Percentiles rank a stretch among this genome's conserved stretches.
phyloP scores from a whole-genome alignment of 2,329 filamentous ascomycete species.

The Trichoderma atrobrunneum region DNA sequence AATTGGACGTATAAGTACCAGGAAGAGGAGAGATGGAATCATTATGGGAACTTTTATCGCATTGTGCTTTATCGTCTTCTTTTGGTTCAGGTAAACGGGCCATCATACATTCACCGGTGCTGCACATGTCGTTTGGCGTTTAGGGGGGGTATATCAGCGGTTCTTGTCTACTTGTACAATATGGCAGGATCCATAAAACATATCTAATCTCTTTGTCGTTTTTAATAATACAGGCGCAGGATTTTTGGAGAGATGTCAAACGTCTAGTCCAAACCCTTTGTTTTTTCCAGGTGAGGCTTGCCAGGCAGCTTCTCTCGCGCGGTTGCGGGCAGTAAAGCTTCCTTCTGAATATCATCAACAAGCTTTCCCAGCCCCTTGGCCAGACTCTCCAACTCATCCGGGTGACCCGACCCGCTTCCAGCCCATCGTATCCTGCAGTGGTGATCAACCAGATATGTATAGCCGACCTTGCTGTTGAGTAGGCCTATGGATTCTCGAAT shows the following conservation, averaged over 20 bases:
- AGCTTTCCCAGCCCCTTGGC: constrained; percentile 63
- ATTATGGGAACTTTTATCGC: constrained; percentile 91
- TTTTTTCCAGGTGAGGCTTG: constrained; percentile 31
- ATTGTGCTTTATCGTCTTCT: constrained; percentile 82
- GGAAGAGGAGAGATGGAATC: constrained; percentile 91
- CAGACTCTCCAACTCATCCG: constrained; percentile 64
- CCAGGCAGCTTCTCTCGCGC: constrained; percentile 35
- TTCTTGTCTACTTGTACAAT: constrained; percentile 35
- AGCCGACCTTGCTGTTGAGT: constrained; percentile 88
- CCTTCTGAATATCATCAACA: constrained; percentile 54
- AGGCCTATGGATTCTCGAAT: constrained; percentile 64
- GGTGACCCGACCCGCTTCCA: constrained; percentile 68
- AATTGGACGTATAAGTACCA: constrained; percentile 88
- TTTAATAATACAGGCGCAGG: constrained; percentile 23
- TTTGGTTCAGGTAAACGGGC: constrained; percentile 65
- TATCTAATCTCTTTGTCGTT: background rate
- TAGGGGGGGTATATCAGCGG: constrained; percentile 38
- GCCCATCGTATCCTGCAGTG: constrained; percentile 93
- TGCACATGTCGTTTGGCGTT: constrained; percentile 33
- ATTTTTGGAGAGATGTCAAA: constrained; percentile 21
- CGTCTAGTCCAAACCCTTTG: constrained; percentile 25
- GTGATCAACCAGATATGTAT: constrained; percentile 85
- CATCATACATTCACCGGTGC: constrained; percentile 26
- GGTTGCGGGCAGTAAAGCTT: constrained; percentile 33
- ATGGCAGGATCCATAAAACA: constrained; percentile 23